Conservation (phyloP, 140 eudicot species). For the Anethum foeniculum region DNA sequence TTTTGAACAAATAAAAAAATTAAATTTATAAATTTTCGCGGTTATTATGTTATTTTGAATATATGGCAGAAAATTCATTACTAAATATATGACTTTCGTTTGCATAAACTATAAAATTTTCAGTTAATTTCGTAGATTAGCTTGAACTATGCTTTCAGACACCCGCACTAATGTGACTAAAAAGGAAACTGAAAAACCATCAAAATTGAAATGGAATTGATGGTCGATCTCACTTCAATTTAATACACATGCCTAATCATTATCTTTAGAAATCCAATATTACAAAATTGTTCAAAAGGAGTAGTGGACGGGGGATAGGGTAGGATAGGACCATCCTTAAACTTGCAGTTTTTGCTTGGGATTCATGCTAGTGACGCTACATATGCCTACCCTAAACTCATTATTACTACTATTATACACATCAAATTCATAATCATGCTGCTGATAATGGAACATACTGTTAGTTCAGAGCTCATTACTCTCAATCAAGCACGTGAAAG, state of each 20-base stretch:
- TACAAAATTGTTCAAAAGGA: not conserved
- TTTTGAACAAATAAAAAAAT: too few species aligned
- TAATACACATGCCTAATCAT: not conserved
- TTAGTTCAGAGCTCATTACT: not conserved
- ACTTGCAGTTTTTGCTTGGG: conserved; percentile 12
- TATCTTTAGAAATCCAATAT: not conserved
- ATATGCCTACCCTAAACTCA: not conserved
- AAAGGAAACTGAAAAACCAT: not conserved
- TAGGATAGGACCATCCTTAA: conserved; percentile 11
- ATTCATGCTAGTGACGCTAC: not conserved
- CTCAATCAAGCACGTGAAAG: conserved; percentile 12
- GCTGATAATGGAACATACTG: conserved; percentile 5
- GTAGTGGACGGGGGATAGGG: not conserved
- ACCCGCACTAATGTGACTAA: not conserved
- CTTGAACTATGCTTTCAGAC: too few species aligned
- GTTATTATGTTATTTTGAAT: too few species aligned
- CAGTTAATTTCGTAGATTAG: too few species aligned
- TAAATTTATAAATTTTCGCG: too few species aligned
- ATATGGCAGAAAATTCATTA: too few species aligned
- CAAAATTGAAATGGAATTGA: not conserved
- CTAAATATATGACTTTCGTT: too few species aligned
- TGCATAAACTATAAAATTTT: too few species aligned
- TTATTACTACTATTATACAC: not conserved
- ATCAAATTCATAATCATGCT: not conserved
- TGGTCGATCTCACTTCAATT: not conserved